phyloP scores from a whole-genome alignment of 2,329 filamentous ascomycete species.

The Coniochaeta prunicola region DNA sequence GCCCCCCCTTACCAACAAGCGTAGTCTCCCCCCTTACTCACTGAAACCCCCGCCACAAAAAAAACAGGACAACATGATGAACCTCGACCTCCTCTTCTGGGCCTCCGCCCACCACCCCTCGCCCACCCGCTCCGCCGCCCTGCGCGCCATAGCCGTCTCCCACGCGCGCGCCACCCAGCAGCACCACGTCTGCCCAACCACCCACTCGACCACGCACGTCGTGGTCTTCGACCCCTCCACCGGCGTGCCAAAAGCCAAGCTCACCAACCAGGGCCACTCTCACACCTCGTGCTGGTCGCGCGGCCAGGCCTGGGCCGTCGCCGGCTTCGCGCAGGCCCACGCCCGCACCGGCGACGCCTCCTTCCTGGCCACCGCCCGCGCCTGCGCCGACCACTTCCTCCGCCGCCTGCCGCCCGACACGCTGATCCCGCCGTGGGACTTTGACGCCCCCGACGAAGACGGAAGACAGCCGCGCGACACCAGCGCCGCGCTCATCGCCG shows the following conservation, averaged over 20 bases:
- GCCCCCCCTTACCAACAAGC: too few species aligned
- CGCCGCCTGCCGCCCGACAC: constrained; percentile 24
- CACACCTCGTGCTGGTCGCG: constrained; percentile 37
- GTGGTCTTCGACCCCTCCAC: constrained; percentile 36
- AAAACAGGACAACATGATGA: constrained; percentile 31
- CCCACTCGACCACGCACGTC: constrained; percentile 32
- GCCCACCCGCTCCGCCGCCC: constrained; percentile 2
- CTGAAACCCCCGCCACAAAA: background rate
- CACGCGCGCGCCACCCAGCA: constrained; percentile 31
- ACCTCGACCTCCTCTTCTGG: constrained; percentile 35
- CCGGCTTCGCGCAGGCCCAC: constrained; percentile 38
- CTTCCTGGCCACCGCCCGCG: constrained; percentile 33
- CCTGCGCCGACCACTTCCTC: constrained; percentile 38
- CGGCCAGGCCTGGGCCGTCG: constrained; percentile 41
- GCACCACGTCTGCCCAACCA: constrained; percentile 30
- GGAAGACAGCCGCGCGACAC: constrained; percentile 23
- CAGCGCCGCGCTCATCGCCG: constrained; percentile 29
- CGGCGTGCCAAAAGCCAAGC: constrained; percentile 27
- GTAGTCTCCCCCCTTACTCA: too few species aligned
- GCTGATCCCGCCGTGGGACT: constrained; percentile 41
- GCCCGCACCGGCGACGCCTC: constrained; percentile 32
- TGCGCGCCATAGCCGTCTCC: constrained; percentile 25
- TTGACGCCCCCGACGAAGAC: constrained; percentile 22
- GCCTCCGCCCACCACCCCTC: constrained; percentile 24
- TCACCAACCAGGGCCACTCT: constrained; percentile 38